Conservation (phyloP, 1,139 yeast species). For the Protomyces lactucae-debilis region DNA sequence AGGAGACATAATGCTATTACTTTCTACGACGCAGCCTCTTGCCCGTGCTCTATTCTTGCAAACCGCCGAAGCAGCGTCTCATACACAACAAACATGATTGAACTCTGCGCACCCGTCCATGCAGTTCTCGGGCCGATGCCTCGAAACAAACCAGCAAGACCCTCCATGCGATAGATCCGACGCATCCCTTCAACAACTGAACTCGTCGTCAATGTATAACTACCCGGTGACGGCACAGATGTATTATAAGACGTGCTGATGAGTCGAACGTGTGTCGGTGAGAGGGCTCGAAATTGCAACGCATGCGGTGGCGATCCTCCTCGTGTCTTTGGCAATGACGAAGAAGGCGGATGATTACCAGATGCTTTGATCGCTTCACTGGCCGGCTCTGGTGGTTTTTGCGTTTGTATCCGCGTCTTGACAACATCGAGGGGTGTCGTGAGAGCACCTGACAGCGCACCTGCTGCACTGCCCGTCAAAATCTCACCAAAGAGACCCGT, state of each 20-base stretch:
- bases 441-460: slow-evolving; percentile 75
- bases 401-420: slow-evolving; percentile 89
- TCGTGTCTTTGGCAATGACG: slow-evolving; percentile 16
- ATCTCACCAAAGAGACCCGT: slow-evolving; percentile 61
- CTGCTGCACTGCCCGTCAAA: slow-evolving; percentile 90
- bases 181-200: slow-evolving; percentile 50
- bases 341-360: background rate
- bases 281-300: background rate
- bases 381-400: slow-evolving; percentile 35
- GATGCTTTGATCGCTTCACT: background rate
- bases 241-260: slow-evolving; percentile 34
- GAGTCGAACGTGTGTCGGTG: slow-evolving; percentile 25
- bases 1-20: background rate
- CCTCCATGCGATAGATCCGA: slow-evolving; percentile 69
- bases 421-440: slow-evolving; percentile 89
- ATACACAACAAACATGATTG: slow-evolving; percentile 85
- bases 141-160: slow-evolving; percentile 71
- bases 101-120: slow-evolving; percentile 95
- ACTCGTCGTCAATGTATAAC: slow-evolving; percentile 35
- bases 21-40: background rate
- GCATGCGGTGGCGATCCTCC: slow-evolving; percentile 26
- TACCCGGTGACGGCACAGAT: slow-evolving; percentile 33
- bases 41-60: slow-evolving; percentile 25
- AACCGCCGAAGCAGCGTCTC: slow-evolving; percentile 44
- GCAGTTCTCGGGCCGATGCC: slow-evolving; percentile 96